These are phyloP conservation scores for Pyronema domesticum DNA, from an alignment of 495 filamentous ascomycete species.

Conservation along the genomic window DNA sequence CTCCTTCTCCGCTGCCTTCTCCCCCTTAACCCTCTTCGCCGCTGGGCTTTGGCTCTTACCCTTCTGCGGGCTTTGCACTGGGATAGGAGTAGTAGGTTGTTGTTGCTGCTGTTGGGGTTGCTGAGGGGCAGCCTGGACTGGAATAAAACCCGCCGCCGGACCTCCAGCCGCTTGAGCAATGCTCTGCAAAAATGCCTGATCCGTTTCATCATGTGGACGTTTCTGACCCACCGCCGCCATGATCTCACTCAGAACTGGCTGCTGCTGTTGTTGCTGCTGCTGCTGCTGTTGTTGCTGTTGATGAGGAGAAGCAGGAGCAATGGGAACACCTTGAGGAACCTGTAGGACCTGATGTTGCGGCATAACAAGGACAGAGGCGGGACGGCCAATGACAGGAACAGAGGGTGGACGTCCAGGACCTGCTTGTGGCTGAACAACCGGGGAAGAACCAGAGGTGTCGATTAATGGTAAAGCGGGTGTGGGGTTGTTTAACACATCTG, in stretches of 20 bases:
- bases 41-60: not conserved
- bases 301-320: slow-evolving; percentile 11
- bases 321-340: not conserved
- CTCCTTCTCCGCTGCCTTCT: not conserved
- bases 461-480: slow-evolving; percentile 16
- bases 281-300: slow-evolving; percentile 15
- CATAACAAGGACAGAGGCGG: slow-evolving; percentile 17
- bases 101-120: not conserved
- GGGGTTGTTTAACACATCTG: slow-evolving; percentile 36
- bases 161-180: slow-evolving; percentile 10
- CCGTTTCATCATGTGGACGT: slow-evolving; percentile 18
- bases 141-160: not conserved
- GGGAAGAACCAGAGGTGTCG: not conserved
- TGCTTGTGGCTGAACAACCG: too few relatives aligned
- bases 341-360: slow-evolving; percentile 5
- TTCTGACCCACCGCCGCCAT: slow-evolving; percentile 9
- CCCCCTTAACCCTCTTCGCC: slow-evolving; percentile 1
- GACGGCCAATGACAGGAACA: too few relatives aligned
- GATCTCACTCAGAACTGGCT: slow-evolving; percentile 9
- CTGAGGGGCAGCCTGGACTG: not conserved
- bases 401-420: too few relatives aligned
- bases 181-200: slow-evolving; percentile 18
- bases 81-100: not conserved
- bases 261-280: slow-evolving; percentile 11
- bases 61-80: not conserved